Percentiles rank a stretch among this genome's conserved stretches.
These are phyloP conservation scores for Naumovozyma baii DNA, from an alignment of 805 yeast species.

Conservation along the genomic window DNA sequence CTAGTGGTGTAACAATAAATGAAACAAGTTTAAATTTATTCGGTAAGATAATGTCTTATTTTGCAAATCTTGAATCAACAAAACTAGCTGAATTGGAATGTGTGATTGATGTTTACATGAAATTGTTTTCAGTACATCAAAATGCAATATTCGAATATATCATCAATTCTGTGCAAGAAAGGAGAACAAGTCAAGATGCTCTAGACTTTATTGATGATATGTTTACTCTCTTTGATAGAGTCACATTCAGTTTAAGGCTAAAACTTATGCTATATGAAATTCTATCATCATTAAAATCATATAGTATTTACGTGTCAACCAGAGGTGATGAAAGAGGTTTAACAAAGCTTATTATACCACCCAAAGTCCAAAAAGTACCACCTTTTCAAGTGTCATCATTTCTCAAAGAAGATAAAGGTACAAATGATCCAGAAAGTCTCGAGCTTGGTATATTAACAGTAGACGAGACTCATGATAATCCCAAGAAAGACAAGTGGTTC, in stretches of 20 bases:
- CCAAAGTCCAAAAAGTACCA: constrained; percentile 12
- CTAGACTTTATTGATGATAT: constrained; percentile 10
- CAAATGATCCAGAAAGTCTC: constrained; percentile 1
- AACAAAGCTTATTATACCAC: neutral
- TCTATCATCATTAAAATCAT: constrained; percentile 24
- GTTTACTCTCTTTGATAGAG: constrained; percentile 19
- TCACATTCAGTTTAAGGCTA: constrained; percentile 20
- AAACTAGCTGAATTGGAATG: constrained; percentile 6
- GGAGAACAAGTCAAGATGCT: neutral
- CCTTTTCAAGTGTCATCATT: constrained; percentile 30
- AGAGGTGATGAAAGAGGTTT: constrained; percentile 5
- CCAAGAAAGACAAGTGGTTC: constrained; percentile 10
- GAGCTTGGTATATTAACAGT: constrained; percentile 1
- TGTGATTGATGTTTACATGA: constrained; percentile 17
- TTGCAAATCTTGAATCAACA: constrained; percentile 7
- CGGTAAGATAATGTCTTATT: constrained; percentile 7
- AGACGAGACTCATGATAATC: constrained; percentile 1
- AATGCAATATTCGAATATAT: constrained; percentile 16
- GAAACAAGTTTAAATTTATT: constrained; percentile 10
- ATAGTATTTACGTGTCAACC: constrained; percentile 18
- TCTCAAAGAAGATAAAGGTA: constrained; percentile 5
- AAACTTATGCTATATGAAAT: constrained; percentile 27
- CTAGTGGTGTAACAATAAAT: constrained; percentile 7
- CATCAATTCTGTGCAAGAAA: constrained; percentile 8
- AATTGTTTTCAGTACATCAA: constrained; percentile 26